Base-by-base conservation (phyloP, 140 eudicot genomes). In the Ambrosia hybrid region DNA sequence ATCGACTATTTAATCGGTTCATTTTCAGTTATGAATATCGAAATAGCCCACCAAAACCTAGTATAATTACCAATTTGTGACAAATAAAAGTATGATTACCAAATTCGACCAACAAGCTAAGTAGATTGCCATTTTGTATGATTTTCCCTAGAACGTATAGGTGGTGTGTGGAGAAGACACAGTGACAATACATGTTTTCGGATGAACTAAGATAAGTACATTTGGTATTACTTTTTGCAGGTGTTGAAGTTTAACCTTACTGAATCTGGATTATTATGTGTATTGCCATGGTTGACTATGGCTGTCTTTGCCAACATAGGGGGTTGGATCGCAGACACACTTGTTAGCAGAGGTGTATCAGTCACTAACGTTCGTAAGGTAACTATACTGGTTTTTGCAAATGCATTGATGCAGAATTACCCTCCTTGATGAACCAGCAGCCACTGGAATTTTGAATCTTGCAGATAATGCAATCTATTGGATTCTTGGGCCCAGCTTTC, bases 251-350 rank as follows among this genome's bases (percentile, higher is more conserved):
- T 91, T 84, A 91, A 91, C 81, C 91, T 91, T 76, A 91, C 92
- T 11, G 97, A 88, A 77, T 91, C 97, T 51, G 96, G 96, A 64
- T 83, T 91, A 12, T 70, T 88, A 68, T 86, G 96, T 58, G 97
- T 91, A 59, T 67, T 91, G 66, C 97, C 97, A 72, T 91, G 97
- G 97, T 84, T 91, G 76, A 91, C 97, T 51, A 91, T 91, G 97
- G 97, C 97, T 41, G 85, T 85, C 62, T 91, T 91, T 77, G 97
- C 97, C 37, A 91, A 91, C 72, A 79, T 91, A 61, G 97, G 97
- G 71, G 97, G 97, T 71, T 91, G 97, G 97, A 91, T 91, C 74
- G 97, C 97, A 3, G 97, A 88, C 66, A 86, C 94, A 33, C 96
- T 91, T 69, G 83, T 91, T 66, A 88, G 89, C 81, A 86, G 77